These are phyloP conservation scores for Omphalotus guepiniiformis DNA, from an alignment of 768 basidiomycete genomes.

Conservation along the genomic window DNA sequence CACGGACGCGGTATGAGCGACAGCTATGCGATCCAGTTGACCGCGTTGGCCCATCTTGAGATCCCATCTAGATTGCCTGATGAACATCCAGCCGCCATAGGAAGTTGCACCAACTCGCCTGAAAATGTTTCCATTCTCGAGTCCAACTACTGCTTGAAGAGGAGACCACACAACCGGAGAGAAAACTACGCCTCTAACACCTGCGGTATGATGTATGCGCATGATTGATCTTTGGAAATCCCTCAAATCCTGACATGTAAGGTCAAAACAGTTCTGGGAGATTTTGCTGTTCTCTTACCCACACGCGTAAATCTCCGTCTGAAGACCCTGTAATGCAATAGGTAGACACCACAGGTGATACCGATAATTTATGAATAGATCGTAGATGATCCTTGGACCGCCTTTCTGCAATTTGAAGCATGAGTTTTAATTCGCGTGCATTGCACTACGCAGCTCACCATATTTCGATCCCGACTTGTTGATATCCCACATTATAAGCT, in stretches of 20 bases:
- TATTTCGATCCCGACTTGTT: slow-evolving; percentile 66
- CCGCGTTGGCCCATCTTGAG: slow-evolving; percentile 74
- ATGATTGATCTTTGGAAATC: slow-evolving; percentile 65
- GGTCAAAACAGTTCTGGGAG: neutral
- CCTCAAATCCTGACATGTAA: slow-evolving; percentile 56
- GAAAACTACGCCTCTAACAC: slow-evolving; percentile 66
- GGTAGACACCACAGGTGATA: slow-evolving; percentile 62
- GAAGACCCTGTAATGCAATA: slow-evolving; percentile 80
- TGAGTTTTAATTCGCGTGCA: neutral
- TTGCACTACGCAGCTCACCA: slow-evolving; percentile 38
- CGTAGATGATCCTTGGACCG: slow-evolving; percentile 66
- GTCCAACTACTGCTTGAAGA: slow-evolving; percentile 62
- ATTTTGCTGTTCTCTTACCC: slow-evolving; percentile 45
- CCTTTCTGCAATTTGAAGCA: slow-evolving; percentile 34
- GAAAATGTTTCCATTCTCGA: slow-evolving; percentile 69
- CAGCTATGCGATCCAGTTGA: slow-evolving; percentile 63
- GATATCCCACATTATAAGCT: slow-evolving; percentile 81
- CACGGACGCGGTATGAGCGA: slow-evolving; percentile 71
- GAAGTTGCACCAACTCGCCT: slow-evolving; percentile 37
- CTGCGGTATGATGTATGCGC: slow-evolving; percentile 65
- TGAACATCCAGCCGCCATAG: no score
- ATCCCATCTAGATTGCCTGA: slow-evolving; percentile 64
- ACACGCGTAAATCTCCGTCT: slow-evolving; percentile 76
- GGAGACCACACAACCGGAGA: slow-evolving; percentile 64
- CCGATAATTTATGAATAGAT: slow-evolving; percentile 65